Percentiles rank a stretch among this genome's conserved stretches.
phyloP scores from a whole-genome alignment of 345 rosid genomes.

The Eucalyptus erythrocorys region DNA sequence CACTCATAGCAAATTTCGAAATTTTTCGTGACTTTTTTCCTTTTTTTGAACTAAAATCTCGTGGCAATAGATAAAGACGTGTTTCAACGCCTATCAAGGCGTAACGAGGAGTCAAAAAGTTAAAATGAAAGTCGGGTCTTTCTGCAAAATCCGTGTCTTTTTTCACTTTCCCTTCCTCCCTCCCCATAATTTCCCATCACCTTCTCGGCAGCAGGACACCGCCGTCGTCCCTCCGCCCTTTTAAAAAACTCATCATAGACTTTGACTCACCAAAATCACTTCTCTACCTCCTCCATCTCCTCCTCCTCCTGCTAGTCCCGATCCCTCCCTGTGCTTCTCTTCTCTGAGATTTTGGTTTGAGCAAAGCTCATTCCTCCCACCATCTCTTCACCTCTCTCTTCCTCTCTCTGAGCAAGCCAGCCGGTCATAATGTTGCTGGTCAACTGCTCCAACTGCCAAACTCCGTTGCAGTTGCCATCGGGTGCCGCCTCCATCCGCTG shows the following conservation, averaged over 20 bases:
- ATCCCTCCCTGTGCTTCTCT: not conserved
- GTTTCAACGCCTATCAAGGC: not conserved
- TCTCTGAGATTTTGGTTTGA: not conserved
- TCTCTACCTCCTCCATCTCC: not conserved
- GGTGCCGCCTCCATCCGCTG: slow-evolving; percentile 69
- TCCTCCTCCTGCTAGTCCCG: not conserved
- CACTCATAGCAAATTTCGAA: too few species aligned
- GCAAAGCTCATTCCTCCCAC: not conserved
- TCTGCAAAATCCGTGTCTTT: not conserved
- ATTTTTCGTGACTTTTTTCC: too few species aligned
- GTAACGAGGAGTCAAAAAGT: not conserved
- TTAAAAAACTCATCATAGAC: not conserved
- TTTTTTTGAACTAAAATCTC: not conserved
- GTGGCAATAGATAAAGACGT: not conserved
- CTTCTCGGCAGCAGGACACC: not conserved
- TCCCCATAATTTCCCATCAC: not conserved
- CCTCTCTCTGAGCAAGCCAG: not conserved
- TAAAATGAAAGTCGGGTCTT: not conserved
- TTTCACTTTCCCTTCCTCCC: not conserved
- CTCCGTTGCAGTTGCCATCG: slow-evolving; percentile 55
- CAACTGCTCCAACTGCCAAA: slow-evolving; percentile 63
- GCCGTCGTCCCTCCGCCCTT: not conserved
- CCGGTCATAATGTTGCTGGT: slow-evolving; percentile 35
- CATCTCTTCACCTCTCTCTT: too few species aligned
- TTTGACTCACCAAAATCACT: not conserved